Evolutionary conservation across 2,329 filamentous ascomycete species (phyloP).

Genomic region (Pestalotiopsis sp.): DNA sequence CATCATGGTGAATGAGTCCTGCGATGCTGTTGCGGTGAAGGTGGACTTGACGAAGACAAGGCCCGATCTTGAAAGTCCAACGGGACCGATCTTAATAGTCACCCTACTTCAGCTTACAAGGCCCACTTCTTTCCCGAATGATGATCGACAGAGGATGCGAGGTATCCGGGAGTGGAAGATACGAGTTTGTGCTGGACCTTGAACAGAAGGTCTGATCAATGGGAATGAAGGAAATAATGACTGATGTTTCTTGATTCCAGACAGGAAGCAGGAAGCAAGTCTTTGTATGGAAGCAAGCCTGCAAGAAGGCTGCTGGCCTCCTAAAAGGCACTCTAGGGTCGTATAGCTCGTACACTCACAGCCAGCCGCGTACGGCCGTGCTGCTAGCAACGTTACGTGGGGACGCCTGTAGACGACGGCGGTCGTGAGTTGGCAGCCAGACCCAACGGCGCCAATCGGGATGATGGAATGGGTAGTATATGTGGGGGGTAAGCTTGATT

Average conservation of each 20-base stretch:
- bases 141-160: slow-evolving; percentile 1
- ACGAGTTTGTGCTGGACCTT: background rate
- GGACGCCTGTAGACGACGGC: background rate
- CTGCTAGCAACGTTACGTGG: slow-evolving; percentile 8
- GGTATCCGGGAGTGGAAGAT: background rate
- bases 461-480: background rate
- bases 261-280: background rate
- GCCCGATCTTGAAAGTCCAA: background rate
- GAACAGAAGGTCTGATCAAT: background rate
- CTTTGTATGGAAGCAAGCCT: background rate
- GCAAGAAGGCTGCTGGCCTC: background rate
- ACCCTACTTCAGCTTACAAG: background rate
- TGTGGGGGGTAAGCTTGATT: slow-evolving; percentile 7
- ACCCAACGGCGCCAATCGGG: background rate
- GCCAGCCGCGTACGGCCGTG: background rate
- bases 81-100: background rate
- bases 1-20: slow-evolving; percentile 16
- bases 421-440: background rate
- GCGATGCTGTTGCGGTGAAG: background rate
- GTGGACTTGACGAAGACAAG: background rate
- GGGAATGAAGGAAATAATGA: background rate
- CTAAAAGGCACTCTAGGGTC: background rate
- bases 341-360: background rate
- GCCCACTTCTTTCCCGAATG: background rate
- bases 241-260: background rate